Percentiles rank a stretch among this genome's conserved stretches.
phyloP scores from a whole-genome alignment of 768 basidiomycete genomes.

The Suillus brevipes region DNA sequence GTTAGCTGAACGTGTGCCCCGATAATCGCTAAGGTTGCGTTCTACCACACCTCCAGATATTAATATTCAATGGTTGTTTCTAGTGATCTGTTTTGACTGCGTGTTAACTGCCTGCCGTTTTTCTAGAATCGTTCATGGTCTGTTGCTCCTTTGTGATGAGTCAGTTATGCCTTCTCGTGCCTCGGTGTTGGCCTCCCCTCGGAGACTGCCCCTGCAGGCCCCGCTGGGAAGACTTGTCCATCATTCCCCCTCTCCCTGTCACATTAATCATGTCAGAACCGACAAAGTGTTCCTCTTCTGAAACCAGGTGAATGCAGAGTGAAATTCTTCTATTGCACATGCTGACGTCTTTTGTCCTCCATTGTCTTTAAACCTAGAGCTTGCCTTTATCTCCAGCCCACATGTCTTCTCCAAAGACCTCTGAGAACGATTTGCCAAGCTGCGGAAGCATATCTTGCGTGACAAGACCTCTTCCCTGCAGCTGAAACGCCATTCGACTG shows the following conservation, averaged over 20 bases:
- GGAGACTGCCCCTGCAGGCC: neutral
- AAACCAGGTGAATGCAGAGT: neutral
- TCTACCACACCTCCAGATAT: neutral
- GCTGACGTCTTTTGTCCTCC: neutral
- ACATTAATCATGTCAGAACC: neutral
- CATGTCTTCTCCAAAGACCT: constrained; percentile 62
- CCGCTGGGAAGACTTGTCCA: neutral
- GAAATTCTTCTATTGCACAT: constrained; percentile 3
- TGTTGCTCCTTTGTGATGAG: neutral
- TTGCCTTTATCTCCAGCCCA: constrained; percentile 42
- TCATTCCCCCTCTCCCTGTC: neutral
- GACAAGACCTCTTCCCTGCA: constrained; percentile 77
- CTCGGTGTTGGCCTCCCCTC: neutral
- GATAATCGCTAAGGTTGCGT: neutral
- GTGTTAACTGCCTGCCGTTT: neutral
- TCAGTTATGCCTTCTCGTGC: neutral
- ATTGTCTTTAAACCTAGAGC: constrained; percentile 28
- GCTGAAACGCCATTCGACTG: constrained; percentile 72
- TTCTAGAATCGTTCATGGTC: neutral
- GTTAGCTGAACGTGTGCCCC: neutral
- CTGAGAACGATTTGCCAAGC: constrained; percentile 66
- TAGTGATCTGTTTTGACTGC: neutral
- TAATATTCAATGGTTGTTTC: neutral
- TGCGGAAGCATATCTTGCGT: constrained; percentile 77
- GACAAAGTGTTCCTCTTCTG: neutral